Conservation (phyloP, 2,329 filamentous ascomycete species). For the Penicillium capsulatum region DNA sequence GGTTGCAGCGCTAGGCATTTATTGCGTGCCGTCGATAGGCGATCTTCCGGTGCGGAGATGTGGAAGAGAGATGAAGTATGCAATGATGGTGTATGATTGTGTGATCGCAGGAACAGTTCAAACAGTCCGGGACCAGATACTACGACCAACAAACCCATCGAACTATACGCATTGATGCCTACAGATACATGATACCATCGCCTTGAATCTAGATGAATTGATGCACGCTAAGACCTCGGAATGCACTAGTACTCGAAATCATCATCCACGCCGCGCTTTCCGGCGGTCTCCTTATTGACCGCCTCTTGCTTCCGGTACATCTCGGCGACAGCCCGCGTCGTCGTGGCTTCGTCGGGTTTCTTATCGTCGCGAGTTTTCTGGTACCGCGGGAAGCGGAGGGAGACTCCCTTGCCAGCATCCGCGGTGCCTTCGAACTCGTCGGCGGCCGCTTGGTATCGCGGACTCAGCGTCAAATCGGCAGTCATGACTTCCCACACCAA, state of each 20-base stretch:
- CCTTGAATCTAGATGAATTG: conserved; percentile 12
- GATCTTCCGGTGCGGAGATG: conserved; percentile 1
- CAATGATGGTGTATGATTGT: too few species aligned
- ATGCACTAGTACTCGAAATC: conserved; percentile 83
- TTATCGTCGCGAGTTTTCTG: conserved; percentile 92
- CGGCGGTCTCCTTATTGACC: conserved; percentile 74
- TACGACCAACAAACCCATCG: too few species aligned
- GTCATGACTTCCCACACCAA: conserved; percentile 98
- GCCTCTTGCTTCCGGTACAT: conserved; percentile 97
- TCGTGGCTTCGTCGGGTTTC: conserved; percentile 87
- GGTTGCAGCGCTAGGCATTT: background rate
- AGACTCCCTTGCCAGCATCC: conserved; percentile 73
- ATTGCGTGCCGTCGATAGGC: background rate
- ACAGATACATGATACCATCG: conserved; percentile 5
- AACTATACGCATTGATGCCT: too few species aligned
- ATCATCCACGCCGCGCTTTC: conserved; percentile 88
- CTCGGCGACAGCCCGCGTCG: conserved; percentile 79
- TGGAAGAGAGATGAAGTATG: background rate
- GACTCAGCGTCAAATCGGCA: conserved; percentile 87
- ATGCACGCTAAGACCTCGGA: background rate
- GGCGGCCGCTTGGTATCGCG: conserved; percentile 85
- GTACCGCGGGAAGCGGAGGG: conserved; percentile 85
- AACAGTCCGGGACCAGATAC: too few species aligned
- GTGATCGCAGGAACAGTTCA: too few species aligned
- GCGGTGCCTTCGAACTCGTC: conserved; percentile 70